Evolutionary conservation across 2,329 filamentous ascomycete genomes (phyloP), one percentile per base, ranked within the genome.

Genomic region (Passalora sequoiae): DNA sequence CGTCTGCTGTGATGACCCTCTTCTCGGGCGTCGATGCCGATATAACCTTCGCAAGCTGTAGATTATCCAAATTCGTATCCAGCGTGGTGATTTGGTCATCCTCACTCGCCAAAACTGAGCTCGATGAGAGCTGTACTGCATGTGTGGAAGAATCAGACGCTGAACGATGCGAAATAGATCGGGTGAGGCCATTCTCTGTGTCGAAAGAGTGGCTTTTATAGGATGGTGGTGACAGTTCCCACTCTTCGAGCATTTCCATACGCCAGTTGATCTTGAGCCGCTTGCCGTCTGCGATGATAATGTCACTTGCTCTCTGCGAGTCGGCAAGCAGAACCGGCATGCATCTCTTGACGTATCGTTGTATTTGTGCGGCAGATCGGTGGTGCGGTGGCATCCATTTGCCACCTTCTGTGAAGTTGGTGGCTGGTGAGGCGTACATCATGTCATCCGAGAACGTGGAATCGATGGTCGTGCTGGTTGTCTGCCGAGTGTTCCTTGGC

Each of bases 291-390:
- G 40, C 55, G 48, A 70, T 68, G 5, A 73, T 58, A n/a, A 73
- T 62, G 43, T 71, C 67, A 56, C 65, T 70, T 0, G 70, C 67
- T 24, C 71, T 63, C 2, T 67, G 64, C 2, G 70, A 68, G 29
- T 67, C 66, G 16, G 63, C 62, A 6, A 67, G 62, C 9, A 74
- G 55, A 4, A 71, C 60, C 2, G 71, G 71, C 38, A 70, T 66
- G 50, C 71, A 74, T 21, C 71, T 66, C 5, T 67, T 64, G 40
- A 69, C 66, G 59, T 73, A 74, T 40, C 71, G 67, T 28, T 67
- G 60, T 10, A 59, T 50, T 40, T 71, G 69, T 4, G 62, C 56
- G 7, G 58, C 44, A 1, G 63, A 59, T 6, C 61, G 63, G 51
- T 44, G 60, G 55, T 58, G 62, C 36, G 43, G 59, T 16, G 51